Base-by-base conservation (phyloP, 2,329 filamentous ascomycete genomes). In the Paraphaeosphaeria sporulosa region DNA sequence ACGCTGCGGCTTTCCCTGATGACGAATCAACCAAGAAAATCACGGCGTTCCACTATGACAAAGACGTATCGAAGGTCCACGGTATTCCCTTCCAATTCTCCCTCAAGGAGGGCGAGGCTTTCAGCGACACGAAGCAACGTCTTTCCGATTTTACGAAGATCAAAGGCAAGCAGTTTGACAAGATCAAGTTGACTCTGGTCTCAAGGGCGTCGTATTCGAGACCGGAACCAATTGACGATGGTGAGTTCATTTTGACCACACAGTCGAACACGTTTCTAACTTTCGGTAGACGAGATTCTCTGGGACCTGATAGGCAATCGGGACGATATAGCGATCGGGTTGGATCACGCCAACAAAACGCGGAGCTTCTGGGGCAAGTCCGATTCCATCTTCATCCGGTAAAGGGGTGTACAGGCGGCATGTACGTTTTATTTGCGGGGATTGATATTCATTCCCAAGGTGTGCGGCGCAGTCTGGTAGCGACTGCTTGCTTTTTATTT, bases 161-260 rank as follows among this genome's bases (percentile, higher is more conserved):
- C 80, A 97, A 97, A 80, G 96, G 95, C 78, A 99, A 99, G 84
- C 93, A 93, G 66, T 94, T 99, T 68, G 94, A 99, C 79, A 98
- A 98, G 84, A 95, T 99, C 79, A 97, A 96, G 79, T 97, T 99
- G 82, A 91, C 93, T 7, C 86, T 97, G 36, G 65, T 54, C 84
- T 89, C 76, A 84, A 91, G 75, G 69, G 80, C 68, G 38, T 85
- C 87, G 54, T 96, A 92, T 78, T 88, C 90, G 42, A 93, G 90
- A 73, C 90, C 93, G 27, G 86, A 88, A 61, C 96, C 96, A 80
- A 83, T 99, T 49, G 88, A 90, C 67, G 95, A 98, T 80, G 93
- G 94, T 97, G 82, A 84, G 89, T 77, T n/a, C 17, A 12, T 23
- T 38, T 23, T n/a, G 1, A 17, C 12, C 5, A n/a, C 12, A 3